These are phyloP conservation scores for Capsella bursapastoris DNA, from an alignment of 345 rosid genomes.

Conservation along the genomic window DNA sequence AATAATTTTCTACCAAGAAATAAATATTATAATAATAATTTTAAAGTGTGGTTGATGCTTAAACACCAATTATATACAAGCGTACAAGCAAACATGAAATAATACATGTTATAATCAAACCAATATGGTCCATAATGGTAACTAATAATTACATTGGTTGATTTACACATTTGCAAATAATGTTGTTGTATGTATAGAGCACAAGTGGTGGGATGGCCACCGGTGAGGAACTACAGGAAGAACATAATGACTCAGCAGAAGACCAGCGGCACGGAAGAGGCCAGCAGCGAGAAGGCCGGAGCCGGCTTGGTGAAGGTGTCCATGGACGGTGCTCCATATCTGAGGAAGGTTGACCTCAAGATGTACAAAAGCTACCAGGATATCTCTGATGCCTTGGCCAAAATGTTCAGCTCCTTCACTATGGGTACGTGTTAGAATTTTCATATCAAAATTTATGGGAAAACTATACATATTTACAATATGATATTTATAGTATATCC, in stretches of 20 bases:
- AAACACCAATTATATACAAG: slow-evolving; percentile 27
- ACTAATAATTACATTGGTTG: slow-evolving; percentile 1
- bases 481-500: not conserved
- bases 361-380: slow-evolving; percentile 85
- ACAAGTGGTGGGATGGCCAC: slow-evolving; percentile 98
- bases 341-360: slow-evolving; percentile 94
- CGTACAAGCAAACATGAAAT: slow-evolving; percentile 39
- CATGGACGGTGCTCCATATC: slow-evolving; percentile 98
- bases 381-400: slow-evolving; percentile 84
- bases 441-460: not conserved
- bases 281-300: slow-evolving; percentile 42
- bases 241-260: slow-evolving; percentile 76
- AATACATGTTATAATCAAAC: slow-evolving; percentile 11
- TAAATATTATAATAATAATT: not conserved
- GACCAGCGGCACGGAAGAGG: slow-evolving; percentile 48
- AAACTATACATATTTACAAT: not conserved
- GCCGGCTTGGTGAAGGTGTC: slow-evolving; percentile 91
- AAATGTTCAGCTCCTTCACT: slow-evolving; percentile 97
- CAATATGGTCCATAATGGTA: slow-evolving; percentile 1
- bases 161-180: not conserved
- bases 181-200: slow-evolving; percentile 52
- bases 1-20: not conserved
- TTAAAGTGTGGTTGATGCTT: slow-evolving; percentile 21
- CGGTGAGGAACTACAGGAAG: slow-evolving; percentile 89
- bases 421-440: slow-evolving; percentile 59